Evolutionary conservation across 257 asterid species (phyloP).

Genomic region (Coffea eugenioides): DNA sequence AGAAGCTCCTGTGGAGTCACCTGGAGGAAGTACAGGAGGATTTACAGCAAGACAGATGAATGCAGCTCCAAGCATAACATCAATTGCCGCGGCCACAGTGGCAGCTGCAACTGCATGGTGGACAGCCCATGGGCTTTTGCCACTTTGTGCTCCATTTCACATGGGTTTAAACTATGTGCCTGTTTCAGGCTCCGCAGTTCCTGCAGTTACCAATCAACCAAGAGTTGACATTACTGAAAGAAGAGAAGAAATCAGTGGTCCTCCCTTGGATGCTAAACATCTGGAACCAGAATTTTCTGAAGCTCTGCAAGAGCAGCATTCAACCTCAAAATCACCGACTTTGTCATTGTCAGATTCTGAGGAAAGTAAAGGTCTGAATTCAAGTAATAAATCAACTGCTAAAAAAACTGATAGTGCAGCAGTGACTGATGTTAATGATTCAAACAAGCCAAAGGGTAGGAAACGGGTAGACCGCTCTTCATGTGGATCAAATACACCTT

Average conservation of each 20-base stretch:
- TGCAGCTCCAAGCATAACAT: conserved; percentile 64
- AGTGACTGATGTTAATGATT: conserved; percentile 39
- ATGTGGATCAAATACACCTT: conserved; percentile 97
- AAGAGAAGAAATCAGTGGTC: conserved; percentile 41
- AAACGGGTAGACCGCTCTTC: conserved; percentile 91
- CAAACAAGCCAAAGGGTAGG: conserved; percentile 53
- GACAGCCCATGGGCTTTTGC: conserved; percentile 94
- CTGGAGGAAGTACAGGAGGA: conserved; percentile 35
- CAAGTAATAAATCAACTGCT: conserved; percentile 32
- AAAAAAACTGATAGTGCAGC: conserved; percentile 37
- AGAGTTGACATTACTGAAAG: conserved; percentile 38
- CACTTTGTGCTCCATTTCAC: conserved; percentile 73
- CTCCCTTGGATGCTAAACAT: conserved; percentile 40
- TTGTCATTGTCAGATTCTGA: conserved; percentile 63
- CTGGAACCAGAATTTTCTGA: conserved; percentile 49
- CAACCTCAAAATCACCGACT: conserved; percentile 43
- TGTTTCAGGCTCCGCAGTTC: conserved; percentile 45
- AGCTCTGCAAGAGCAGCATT: conserved; percentile 53
- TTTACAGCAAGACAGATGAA: conserved; percentile 40
- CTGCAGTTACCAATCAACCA: conserved; percentile 38
- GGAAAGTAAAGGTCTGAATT: conserved; percentile 52
- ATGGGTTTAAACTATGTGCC: conserved; percentile 61
- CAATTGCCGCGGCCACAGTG: conserved; percentile 92
- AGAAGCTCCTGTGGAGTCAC: conserved; percentile 42
- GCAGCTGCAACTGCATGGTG: conserved; percentile 99